Conservation (phyloP, 2,329 filamentous ascomycete genomes). For the Tolypocladium tundrense region DNA sequence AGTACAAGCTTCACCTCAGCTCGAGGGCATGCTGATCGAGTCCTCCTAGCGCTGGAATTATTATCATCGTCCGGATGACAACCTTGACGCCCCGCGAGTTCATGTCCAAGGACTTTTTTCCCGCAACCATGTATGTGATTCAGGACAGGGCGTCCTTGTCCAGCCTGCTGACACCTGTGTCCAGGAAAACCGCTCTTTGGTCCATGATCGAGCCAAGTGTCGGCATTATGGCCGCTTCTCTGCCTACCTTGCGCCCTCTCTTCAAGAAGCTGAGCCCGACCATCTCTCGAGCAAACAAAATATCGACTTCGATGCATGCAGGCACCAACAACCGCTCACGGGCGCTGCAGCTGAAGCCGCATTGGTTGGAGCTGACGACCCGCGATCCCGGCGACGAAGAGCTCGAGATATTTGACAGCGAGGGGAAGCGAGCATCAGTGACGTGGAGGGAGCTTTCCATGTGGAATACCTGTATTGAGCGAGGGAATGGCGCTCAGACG, state of each 20-base stretch:
- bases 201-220: conserved; percentile 3
- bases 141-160: too few species aligned
- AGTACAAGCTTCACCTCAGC: neutral
- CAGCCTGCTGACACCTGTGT: neutral
- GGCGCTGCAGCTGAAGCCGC: neutral
- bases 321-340: neutral
- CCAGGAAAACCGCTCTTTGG: conserved; percentile 3
- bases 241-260: conserved; percentile 4
- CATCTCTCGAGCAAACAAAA: neutral
- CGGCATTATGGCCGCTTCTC: conserved; percentile 2
- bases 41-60: conserved; percentile 1
- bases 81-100: neutral
- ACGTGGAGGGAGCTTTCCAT: neutral
- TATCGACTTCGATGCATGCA: neutral
- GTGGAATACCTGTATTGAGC: neutral
- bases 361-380: conserved; percentile 1
- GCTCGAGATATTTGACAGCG: neutral
- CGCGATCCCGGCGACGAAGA: neutral
- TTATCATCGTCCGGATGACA: conserved; percentile 1
- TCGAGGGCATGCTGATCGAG: neutral
- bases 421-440: neutral
- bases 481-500: neutral
- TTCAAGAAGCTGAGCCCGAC: neutral
- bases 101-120: neutral
- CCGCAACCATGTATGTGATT: neutral